Percentiles rank a stretch among this genome's conserved stretches.
Evolutionary conservation across 495 filamentous ascomycete genomes (phyloP).

Genomic region (Thozetella sp.): DNA sequence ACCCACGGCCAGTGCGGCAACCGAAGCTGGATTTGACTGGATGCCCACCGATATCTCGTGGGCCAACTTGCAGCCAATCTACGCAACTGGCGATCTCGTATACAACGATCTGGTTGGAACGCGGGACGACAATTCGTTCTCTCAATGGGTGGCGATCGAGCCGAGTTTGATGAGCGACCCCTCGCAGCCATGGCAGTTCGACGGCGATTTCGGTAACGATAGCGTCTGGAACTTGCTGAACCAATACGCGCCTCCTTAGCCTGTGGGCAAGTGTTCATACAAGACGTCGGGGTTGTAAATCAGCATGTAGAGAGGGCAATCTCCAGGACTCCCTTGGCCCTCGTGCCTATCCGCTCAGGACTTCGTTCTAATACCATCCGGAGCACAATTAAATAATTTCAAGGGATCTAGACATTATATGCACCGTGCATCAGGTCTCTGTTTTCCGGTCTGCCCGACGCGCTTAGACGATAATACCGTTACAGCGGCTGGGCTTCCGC

Average conservation of each 20-base stretch:
- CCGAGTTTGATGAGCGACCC: slow-evolving; percentile 3
- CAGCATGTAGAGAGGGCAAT: too few species aligned
- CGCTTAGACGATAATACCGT: too few species aligned
- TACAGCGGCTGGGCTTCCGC: too few species aligned
- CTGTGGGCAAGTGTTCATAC: too few species aligned
- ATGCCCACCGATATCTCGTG: slow-evolving; percentile 46
- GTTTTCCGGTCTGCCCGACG: too few species aligned
- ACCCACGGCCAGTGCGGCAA: background rate
- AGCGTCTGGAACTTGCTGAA: slow-evolving; percentile 57
- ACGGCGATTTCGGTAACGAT: slow-evolving; percentile 52
- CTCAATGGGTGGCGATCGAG: background rate
- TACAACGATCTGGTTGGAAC: slow-evolving; percentile 49
- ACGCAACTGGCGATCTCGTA: slow-evolving; percentile 52
- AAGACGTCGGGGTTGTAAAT: too few species aligned
- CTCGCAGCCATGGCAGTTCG: slow-evolving; percentile 32
- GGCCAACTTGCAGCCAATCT: slow-evolving; percentile 50
- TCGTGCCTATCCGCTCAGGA: too few species aligned
- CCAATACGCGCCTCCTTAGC: slow-evolving; percentile 29
- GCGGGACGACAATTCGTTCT: slow-evolving; percentile 10
- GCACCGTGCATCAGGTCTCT: too few species aligned
- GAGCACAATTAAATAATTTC: too few species aligned
- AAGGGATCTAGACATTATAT: too few species aligned
- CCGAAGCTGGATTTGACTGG: slow-evolving; percentile 23
- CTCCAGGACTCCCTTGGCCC: too few species aligned
- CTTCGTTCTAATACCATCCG: too few species aligned